These are phyloP conservation scores for Kwoniella dejecticola DNA, from an alignment of 768 basidiomycete genomes.

Conservation along the genomic window DNA sequence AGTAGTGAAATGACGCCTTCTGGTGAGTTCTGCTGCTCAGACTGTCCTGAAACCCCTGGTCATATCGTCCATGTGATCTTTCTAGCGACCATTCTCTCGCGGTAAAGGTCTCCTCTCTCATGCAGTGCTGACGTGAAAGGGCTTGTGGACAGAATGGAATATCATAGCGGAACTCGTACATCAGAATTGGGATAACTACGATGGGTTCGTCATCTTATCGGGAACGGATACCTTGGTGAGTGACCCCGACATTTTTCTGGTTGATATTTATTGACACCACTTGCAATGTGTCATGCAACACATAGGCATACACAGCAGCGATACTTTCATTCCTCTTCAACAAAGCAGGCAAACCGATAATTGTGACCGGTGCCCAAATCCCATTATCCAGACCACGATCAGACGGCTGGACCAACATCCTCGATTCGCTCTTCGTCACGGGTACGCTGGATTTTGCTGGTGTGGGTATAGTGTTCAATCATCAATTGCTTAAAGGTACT, in stretches of 20 bases:
- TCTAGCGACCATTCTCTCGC: neutral
- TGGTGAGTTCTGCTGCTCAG: conserved; percentile 25
- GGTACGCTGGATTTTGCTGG: conserved; percentile 42
- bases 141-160: conserved; percentile 41
- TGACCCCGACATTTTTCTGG: neutral
- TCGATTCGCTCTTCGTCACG: conserved; percentile 45
- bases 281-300: neutral
- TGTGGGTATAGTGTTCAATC: conserved; percentile 47
- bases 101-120: neutral
- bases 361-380: conserved; percentile 48
- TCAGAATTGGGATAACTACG: conserved; percentile 46
- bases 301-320: conserved; percentile 47
- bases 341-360: conserved; percentile 44
- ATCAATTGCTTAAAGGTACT: conserved; percentile 43
- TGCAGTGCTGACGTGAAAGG: no score
- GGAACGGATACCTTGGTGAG: conserved; percentile 50
- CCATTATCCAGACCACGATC: conserved; percentile 44
- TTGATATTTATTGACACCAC: neutral
- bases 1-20: conserved; percentile 49
- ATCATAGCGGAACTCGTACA: conserved; percentile 40
- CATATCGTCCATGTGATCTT: no score
- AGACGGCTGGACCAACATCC: conserved; percentile 48
- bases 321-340: conserved; percentile 49
- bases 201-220: conserved; percentile 47
- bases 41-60: no score